A percentile compares a stretch with the other conserved stretches of the same genome.
Evolutionary conservation across 306 rosid species (phyloP).

Genomic region (Trichosanthes cucumerina): DNA sequence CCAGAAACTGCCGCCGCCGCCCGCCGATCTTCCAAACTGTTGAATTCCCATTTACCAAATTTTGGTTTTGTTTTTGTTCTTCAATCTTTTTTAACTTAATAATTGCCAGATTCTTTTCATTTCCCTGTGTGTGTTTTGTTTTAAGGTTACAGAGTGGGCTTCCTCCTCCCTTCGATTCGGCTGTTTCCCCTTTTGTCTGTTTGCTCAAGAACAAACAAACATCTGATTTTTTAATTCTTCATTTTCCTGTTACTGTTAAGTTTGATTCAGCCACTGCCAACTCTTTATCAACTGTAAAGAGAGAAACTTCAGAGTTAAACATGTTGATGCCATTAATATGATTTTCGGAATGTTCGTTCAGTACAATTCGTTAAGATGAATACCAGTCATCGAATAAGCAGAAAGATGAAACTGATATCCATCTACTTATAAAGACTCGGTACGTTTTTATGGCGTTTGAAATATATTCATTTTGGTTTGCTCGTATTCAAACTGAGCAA

Average conservation of each 20-base stretch:
- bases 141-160: not conserved
- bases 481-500: not conserved
- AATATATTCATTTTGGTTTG: not conserved
- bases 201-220: not conserved
- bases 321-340: not conserved
- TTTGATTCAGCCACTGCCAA: not conserved
- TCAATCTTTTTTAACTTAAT: not conserved
- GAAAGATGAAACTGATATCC: not conserved
- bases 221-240: not conserved
- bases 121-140: not conserved
- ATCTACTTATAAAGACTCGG: not conserved
- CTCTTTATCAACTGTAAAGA: not conserved
- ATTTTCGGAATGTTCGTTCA: not conserved
- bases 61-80: not conserved
- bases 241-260: not conserved
- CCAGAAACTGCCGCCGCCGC: constrained; percentile 78
- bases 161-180: not conserved
- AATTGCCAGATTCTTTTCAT: not conserved
- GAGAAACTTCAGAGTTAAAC: not conserved
- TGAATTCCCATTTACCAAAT: constrained; percentile 26
- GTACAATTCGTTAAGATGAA: not conserved
- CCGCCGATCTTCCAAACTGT: constrained; percentile 71
- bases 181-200: not conserved
- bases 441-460: not conserved
- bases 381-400: not conserved